Percentiles rank a stretch among this genome's conserved stretches.
Evolutionary conservation across 2,329 filamentous ascomycete species (phyloP).

Genomic region (Ceratocystis ficicola): DNA sequence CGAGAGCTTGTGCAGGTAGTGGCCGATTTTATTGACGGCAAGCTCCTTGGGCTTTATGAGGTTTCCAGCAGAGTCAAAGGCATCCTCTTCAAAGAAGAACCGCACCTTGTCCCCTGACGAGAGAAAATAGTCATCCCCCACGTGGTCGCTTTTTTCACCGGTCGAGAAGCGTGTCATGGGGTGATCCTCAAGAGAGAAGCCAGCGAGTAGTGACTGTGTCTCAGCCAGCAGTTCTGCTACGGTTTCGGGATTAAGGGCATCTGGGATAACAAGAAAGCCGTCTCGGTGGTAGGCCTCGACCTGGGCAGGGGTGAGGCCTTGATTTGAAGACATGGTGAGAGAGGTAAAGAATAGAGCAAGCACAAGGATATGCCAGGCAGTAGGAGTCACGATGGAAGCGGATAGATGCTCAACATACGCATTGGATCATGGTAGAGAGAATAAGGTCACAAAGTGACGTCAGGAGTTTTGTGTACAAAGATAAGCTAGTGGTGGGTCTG

Average conservation of each 20-base stretch:
- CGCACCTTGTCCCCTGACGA: constrained; percentile 79
- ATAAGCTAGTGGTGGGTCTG: too few species aligned
- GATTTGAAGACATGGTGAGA: constrained; percentile 8
- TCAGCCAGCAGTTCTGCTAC: constrained; percentile 59
- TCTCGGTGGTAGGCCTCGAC: constrained; percentile 61
- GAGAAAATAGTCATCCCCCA: constrained; percentile 92
- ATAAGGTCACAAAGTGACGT: too few species aligned
- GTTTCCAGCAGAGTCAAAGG: constrained; percentile 53
- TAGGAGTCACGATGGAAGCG: too few species aligned
- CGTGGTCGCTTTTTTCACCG: constrained; percentile 60
- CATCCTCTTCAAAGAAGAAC: constrained; percentile 96
- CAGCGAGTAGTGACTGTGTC: constrained; percentile 59
- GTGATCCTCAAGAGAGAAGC: constrained; percentile 69
- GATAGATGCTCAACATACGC: too few species aligned
- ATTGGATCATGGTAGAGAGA: too few species aligned
- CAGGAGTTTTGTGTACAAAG: too few species aligned
- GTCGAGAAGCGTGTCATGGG: constrained; percentile 92
- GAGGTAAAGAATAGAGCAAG: neutral
- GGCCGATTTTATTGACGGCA: constrained; percentile 83
- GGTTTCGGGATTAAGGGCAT: constrained; percentile 56
- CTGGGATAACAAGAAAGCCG: constrained; percentile 79
- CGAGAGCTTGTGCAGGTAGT: constrained; percentile 60
- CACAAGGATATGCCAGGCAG: too few species aligned
- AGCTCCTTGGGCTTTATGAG: constrained; percentile 67
- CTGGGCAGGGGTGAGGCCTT: constrained; percentile 59